Base-by-base conservation (phyloP, 768 basidiomycete genomes). In the Suillus sp. region DNA sequence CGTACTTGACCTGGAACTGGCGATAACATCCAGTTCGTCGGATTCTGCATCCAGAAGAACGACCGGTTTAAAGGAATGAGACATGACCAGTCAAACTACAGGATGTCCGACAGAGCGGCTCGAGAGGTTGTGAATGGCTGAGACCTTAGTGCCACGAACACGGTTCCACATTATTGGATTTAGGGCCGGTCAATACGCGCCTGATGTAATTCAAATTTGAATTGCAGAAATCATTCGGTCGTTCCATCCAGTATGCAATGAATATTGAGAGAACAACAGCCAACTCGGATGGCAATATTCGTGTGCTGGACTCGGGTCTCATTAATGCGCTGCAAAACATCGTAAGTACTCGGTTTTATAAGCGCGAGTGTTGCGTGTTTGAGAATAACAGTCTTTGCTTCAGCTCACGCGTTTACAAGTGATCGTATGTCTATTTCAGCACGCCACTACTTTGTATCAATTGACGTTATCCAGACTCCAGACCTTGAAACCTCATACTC, bases 11-110 rank as follows among this genome's bases (percentile, higher is more conserved):
- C 53, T 59, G 56, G 67, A 75, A 32, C 56, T 32, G 54, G 65
- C 66, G 2, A 77, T 74, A 11, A 77, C 55, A 38, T 76, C 74
- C 5, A 75, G 62, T 10, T 76, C 74, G 22, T 76, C 75, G n/a
- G 64, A 30, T 35, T 65, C 27, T 30, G 25, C 18, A 11, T 38
- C 56, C 13, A 50, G 20, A 20, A 27, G 20, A 27, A 30, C 14
- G 2, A 38, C 37, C 30, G 56, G 18, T 3, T 2, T 25, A 40
- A 40, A 38, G 5, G 56, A 20, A 13, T 57, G 56, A 20, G 56
- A 57, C 56, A 57, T 57, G 16, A 1, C 1, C 1, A 20, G 18
- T 27, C 25, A 30, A 6, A 30, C 38, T 57, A 16, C 55, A 38
- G 18, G 25, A 53, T 18, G 30, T 32, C 27, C 18, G 30, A 20